A percentile compares a stretch with the other conserved stretches of the same genome.
Evolutionary conservation across 2,329 filamentous ascomycete species (phyloP).

Genomic region (Xylariaceae sp.): DNA sequence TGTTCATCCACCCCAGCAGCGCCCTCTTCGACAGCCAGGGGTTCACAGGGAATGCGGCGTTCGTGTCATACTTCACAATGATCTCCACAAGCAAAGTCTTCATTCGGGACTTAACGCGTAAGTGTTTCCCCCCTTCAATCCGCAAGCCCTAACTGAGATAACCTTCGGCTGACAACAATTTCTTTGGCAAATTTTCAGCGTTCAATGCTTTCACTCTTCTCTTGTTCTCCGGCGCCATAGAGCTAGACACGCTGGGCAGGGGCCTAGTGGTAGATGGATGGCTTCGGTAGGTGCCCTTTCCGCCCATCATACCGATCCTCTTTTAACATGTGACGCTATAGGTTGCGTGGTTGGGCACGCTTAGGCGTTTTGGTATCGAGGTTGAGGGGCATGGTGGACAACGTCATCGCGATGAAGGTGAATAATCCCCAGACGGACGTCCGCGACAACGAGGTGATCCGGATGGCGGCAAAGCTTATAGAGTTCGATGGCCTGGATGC

Average conservation of each 20-base stretch:
- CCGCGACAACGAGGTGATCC: conserved; percentile 63
- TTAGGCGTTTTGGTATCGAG: conserved; percentile 86
- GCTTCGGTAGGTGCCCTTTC: conserved; percentile 48
- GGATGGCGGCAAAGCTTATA: conserved; percentile 72
- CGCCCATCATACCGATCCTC: not conserved
- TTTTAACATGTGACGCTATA: conserved; percentile 6
- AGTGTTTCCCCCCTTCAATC: conserved; percentile 35
- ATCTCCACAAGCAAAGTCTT: conserved; percentile 92
- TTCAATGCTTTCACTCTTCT: conserved; percentile 88
- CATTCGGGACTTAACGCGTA: conserved; percentile 83
- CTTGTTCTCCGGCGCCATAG: conserved; percentile 80
- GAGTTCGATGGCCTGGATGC: conserved; percentile 84
- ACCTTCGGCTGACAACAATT: conserved; percentile 6
- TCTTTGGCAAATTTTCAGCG: conserved; percentile 44
- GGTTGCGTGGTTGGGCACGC: conserved; percentile 82
- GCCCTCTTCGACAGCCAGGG: conserved; percentile 78
- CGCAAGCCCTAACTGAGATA: not conserved
- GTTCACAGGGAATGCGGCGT: conserved; percentile 70
- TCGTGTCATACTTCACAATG: conserved; percentile 86
- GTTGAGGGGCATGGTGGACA: conserved; percentile 80
- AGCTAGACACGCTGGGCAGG: conserved; percentile 79
- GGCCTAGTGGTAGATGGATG: conserved; percentile 90
- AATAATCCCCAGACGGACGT: conserved; percentile 65
- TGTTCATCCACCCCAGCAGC: conserved; percentile 89
- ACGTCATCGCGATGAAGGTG: conserved; percentile 73